Evolutionary conservation across 352 stramenopile genomes (phyloP).

Genomic region (Phytophthora cajani): DNA sequence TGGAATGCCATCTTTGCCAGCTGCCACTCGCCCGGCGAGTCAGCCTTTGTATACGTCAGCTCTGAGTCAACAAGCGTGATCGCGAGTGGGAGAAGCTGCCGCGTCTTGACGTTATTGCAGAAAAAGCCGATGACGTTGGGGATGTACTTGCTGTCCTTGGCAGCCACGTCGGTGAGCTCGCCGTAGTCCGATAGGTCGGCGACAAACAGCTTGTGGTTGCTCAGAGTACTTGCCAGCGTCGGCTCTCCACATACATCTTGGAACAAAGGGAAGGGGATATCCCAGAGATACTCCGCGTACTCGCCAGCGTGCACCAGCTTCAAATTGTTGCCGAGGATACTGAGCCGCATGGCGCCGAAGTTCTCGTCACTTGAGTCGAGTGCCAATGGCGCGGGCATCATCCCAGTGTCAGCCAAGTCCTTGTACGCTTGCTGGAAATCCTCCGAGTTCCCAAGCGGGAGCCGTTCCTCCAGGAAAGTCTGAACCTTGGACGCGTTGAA

Average conservation of each 20-base stretch:
- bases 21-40: constrained; percentile 39
- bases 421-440: constrained; percentile 34
- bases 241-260: constrained; percentile 26
- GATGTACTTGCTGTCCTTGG: constrained; percentile 38
- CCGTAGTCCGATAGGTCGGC: constrained; percentile 35
- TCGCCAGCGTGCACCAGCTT: constrained; percentile 29
- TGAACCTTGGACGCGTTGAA: constrained; percentile 31
- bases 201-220: constrained; percentile 33
- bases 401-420: constrained; percentile 21
- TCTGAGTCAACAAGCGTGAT: constrained; percentile 35
- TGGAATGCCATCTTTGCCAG: constrained; percentile 52
- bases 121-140: constrained; percentile 44
- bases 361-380: constrained; percentile 44
- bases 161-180: constrained; percentile 18
- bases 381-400: constrained; percentile 32
- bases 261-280: constrained; percentile 11
- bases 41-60: constrained; percentile 35
- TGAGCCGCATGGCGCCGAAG: constrained; percentile 43
- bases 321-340: constrained; percentile 42
- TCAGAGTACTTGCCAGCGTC: constrained; percentile 7
- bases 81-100: constrained; percentile 36
- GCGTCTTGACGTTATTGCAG: constrained; percentile 33
- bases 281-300: constrained; percentile 24
- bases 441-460: constrained; percentile 9
- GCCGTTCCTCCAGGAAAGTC: constrained; percentile 26